Evolutionary conservation across 768 basidiomycete genomes (phyloP).

Genomic region (Hygrophorus pudorinus): DNA sequence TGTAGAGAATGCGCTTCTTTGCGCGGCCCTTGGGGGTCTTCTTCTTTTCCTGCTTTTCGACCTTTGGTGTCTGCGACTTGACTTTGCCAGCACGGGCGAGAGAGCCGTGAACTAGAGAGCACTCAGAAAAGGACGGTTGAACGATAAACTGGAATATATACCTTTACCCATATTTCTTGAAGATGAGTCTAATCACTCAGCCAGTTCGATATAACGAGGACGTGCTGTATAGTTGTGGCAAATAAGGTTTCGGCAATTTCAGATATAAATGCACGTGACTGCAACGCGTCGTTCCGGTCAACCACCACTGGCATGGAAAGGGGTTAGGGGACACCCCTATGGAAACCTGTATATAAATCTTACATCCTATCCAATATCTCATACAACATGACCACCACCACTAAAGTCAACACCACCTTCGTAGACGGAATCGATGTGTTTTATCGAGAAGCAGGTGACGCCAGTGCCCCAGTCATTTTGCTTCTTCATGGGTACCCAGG

Average conservation of each 20-base stretch:
- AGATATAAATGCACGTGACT: background rate
- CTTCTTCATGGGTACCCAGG: conserved; percentile 42
- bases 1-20: conserved; percentile 93
- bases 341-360: too few relatives aligned
- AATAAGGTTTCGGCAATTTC: conserved; percentile 32
- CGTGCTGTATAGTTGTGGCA: conserved; percentile 32
- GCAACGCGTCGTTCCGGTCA: too few relatives aligned
- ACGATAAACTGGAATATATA: conserved; percentile 17
- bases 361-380: background rate
- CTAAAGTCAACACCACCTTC: conserved; percentile 16
- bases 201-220: too few relatives aligned
- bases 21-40: conserved; percentile 96
- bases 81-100: conserved; percentile 99
- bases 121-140: background rate
- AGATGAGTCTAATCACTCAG: too few relatives aligned
- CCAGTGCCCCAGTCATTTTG: conserved; percentile 24
- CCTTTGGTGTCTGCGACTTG: conserved; percentile 96
- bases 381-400: conserved; percentile 10
- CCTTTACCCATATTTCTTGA: conserved; percentile 75
- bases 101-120: conserved; percentile 83
- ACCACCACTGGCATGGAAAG: too few relatives aligned
- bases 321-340: too few relatives aligned
- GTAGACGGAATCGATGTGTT: conserved; percentile 30
- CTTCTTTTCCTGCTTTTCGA: conserved; percentile 99
- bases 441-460: conserved; percentile 31